phyloP scores from a whole-genome alignment of 768 basidiomycete species.

The Leccinum sublutescens region DNA sequence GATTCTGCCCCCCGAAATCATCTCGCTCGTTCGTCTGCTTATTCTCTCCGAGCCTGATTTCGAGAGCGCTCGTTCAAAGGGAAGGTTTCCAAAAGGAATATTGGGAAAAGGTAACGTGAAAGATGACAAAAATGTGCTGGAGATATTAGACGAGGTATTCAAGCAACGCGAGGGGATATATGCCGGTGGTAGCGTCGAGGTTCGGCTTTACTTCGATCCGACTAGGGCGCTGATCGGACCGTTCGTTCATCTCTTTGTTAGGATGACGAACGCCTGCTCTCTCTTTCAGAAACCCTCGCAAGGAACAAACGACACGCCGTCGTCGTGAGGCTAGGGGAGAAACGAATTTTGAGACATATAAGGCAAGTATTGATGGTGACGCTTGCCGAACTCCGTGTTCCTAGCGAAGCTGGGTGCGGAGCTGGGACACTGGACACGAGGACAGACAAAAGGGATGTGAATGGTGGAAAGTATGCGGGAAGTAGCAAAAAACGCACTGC shows the following conservation, averaged over 20 bases:
- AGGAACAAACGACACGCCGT: conserved; percentile 59
- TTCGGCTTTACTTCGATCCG: conserved; percentile 8
- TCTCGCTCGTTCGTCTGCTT: conserved; percentile 67
- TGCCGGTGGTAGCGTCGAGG: conserved; percentile 41
- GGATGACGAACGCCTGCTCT: conserved; percentile 50
- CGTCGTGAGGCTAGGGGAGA: conserved; percentile 81
- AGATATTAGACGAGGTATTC: conserved; percentile 49
- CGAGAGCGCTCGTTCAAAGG: conserved; percentile 55
- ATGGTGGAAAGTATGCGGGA: not conserved
- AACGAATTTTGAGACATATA: conserved; percentile 51
- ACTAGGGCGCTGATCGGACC: not conserved
- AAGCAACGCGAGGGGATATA: conserved; percentile 46
- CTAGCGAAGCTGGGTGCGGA: not conserved
- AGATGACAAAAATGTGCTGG: conserved; percentile 34
- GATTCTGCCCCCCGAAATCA: conserved; percentile 53
- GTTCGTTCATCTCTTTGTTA: conserved; percentile 22
- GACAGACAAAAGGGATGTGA: not conserved
- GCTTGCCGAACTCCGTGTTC: conserved; percentile 4
- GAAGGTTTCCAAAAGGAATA: conserved; percentile 74
- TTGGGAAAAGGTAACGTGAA: conserved; percentile 7
- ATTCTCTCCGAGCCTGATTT: conserved; percentile 56
- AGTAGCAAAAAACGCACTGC: conserved; percentile 18
- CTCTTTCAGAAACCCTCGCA: conserved; percentile 25
- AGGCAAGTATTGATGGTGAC: conserved; percentile 16
- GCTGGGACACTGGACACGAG: conserved; percentile 2